Conservation (phyloP, 176 grass and related monocot genomes). For the Cenchrus purpureus region DNA sequence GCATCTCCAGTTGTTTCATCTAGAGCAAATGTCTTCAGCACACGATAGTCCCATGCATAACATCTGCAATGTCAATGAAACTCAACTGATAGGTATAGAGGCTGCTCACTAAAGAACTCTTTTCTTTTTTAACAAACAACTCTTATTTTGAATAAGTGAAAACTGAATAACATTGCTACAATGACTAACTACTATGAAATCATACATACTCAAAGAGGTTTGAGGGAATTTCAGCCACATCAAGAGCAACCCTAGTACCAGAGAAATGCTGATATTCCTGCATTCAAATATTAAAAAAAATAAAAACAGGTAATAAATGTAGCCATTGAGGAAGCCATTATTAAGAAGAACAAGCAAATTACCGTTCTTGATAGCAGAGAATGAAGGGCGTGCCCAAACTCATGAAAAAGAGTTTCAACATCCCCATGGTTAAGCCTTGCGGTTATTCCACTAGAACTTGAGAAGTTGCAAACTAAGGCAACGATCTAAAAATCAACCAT, state of each 20-base stretch:
- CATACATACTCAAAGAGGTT: constrained; percentile 91
- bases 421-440: constrained; percentile 83
- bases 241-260: constrained; percentile 92
- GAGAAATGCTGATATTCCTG: constrained; percentile 99
- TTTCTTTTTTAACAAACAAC: too few species aligned
- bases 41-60: constrained; percentile 98
- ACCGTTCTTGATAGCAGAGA: constrained; percentile 98
- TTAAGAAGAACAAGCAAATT: constrained; percentile 31
- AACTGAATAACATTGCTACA: constrained; percentile 23
- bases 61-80: constrained; percentile 52
- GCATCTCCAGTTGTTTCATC: constrained; percentile 85
- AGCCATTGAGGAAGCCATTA: constrained; percentile 9
- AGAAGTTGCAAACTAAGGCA: constrained; percentile 88
- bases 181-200: constrained; percentile 1
- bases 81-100: constrained; percentile 18
- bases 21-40: constrained; percentile 78
- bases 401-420: constrained; percentile 95
- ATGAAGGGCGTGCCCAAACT: constrained; percentile 97
- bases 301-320: constrained; percentile 24
- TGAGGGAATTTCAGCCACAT: constrained; percentile 91
- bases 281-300: constrained; percentile 35
- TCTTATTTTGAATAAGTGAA: constrained; percentile 17
- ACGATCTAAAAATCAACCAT: constrained; percentile 69
- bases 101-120: not conserved
- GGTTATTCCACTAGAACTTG: constrained; percentile 60